These are phyloP conservation scores for Aspergillus eucalypticola DNA, from an alignment of 2,329 filamentous ascomycete genomes.

Conservation along the genomic window DNA sequence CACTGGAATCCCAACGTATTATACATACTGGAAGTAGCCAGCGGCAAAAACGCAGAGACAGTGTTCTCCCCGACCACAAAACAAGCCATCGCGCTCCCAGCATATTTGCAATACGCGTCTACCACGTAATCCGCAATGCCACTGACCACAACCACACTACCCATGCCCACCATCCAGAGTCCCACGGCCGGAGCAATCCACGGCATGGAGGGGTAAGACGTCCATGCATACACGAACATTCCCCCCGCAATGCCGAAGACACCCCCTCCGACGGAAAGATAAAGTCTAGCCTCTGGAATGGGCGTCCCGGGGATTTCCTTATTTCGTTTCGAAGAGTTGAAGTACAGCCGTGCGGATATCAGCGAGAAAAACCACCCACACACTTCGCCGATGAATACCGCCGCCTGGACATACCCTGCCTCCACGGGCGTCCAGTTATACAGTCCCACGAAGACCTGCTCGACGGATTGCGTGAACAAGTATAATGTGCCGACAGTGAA, in stretches of 20 bases:
- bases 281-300: constrained; percentile 48
- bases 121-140: constrained; percentile 53
- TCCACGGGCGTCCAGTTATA: constrained; percentile 32
- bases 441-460: constrained; percentile 42
- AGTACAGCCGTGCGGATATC: constrained; percentile 25
- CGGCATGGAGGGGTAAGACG: constrained; percentile 30
- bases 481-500: constrained; percentile 49
- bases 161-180: constrained; percentile 42
- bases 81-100: constrained; percentile 50
- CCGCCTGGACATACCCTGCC: constrained; percentile 43
- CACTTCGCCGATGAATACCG: constrained; percentile 45
- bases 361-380: constrained; percentile 40
- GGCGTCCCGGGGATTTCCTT: constrained; percentile 41
- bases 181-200: constrained; percentile 40
- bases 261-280: constrained; percentile 41
- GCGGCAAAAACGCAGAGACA: constrained; percentile 46
- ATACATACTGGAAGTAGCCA: constrained; percentile 43
- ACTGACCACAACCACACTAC: constrained; percentile 47
- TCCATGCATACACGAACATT: constrained; percentile 42
- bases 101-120: constrained; percentile 53
- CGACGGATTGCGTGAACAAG: constrained; percentile 46
- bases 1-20: constrained; percentile 39
- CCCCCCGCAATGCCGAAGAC: constrained; percentile 38
- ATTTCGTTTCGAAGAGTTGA: constrained; percentile 38
- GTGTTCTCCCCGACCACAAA: constrained; percentile 49